Base-by-base conservation (phyloP, 257 asterid species). In the Salvia hispanica region DNA sequence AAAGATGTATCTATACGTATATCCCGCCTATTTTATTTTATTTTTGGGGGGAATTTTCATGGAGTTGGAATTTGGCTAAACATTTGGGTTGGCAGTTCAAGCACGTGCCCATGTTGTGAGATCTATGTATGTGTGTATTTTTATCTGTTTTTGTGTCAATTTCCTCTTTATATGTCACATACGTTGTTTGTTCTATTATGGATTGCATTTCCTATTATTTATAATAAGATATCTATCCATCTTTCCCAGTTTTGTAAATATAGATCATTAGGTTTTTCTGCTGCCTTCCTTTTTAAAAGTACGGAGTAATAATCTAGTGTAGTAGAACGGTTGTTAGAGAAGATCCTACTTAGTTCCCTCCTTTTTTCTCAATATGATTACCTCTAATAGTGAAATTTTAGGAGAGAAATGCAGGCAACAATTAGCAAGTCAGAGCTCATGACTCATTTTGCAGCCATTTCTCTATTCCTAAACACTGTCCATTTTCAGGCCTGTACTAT, bases 51-150 rank as follows among this genome's bases (percentile, higher is more conserved):
- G 3, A 4, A 62, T 2, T 52, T 47, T 44, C 45, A 45, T 31
- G 39, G 3, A 14, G 43, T 65, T 72, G 18, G 50, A 65, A 52
- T 66, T 70, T 67, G 18, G 75, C 31, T 67, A 13, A 13, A 47
- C 31, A 9, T 50, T 69, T 58, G 70, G 71, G 40, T n/a, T 63
- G 78, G 62, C 74, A 58, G 80, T 11, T 42, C 43, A 65, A 59
- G 74, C 91, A 84, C 91, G 77, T 84, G 96, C 62, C 58, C 36
- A 21, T 71, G 86, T 81, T 72, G 66, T 59, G 72, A 85, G 92
- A 82, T 88, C 82, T 74, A 74, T 69, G 70, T 56, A 73, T 62
- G 28, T 70, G 50, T 68, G 77, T 74, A 37, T 64, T 44, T 73
- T 58, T 47, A 59, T 62, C 75, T 72, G 56, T 54, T 62, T 71